A percentile compares a stretch with the other conserved stretches of the same genome.
phyloP scores from a whole-genome alignment of 2,329 filamentous ascomycete species.

The Colletotrichum salicis region DNA sequence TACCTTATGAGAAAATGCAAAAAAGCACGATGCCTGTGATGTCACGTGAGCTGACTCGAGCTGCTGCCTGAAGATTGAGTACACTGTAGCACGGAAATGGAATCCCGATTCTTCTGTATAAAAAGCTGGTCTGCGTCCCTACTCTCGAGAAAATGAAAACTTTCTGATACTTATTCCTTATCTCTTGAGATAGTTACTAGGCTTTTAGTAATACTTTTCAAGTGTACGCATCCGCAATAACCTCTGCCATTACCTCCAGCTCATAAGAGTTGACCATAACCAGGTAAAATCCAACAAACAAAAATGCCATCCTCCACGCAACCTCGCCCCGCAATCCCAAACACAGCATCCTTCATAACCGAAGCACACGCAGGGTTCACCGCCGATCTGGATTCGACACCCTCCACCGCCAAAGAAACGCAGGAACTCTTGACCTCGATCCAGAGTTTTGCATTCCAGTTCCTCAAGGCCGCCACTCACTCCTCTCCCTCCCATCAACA shows the following conservation, averaged over 20 bases:
- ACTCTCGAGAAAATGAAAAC: too few species aligned
- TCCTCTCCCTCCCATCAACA: background rate
- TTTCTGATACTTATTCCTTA: too few species aligned
- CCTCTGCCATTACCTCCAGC: too few species aligned
- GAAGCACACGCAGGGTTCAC: background rate
- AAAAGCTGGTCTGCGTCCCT: too few species aligned
- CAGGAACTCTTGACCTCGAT: background rate
- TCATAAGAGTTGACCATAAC: too few species aligned
- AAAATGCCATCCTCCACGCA: background rate
- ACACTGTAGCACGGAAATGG: background rate
- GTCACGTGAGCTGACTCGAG: background rate
- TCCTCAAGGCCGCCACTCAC: background rate
- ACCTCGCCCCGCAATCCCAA: background rate
- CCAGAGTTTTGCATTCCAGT: slow-evolving; percentile 6
- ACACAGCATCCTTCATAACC: background rate
- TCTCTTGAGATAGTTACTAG: too few species aligned
- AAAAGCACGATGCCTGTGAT: background rate
- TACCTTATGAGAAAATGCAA: too few species aligned
- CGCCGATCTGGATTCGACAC: background rate
- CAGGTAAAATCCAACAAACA: background rate
- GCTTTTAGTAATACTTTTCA: too few species aligned
- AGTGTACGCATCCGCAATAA: too few species aligned
- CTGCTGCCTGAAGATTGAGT: background rate
- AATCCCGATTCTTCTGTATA: background rate
- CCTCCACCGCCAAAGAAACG: background rate